phyloP scores from a whole-genome alignment of 202 grass and related monocot genomes.

The Saccharum hybrid region DNA sequence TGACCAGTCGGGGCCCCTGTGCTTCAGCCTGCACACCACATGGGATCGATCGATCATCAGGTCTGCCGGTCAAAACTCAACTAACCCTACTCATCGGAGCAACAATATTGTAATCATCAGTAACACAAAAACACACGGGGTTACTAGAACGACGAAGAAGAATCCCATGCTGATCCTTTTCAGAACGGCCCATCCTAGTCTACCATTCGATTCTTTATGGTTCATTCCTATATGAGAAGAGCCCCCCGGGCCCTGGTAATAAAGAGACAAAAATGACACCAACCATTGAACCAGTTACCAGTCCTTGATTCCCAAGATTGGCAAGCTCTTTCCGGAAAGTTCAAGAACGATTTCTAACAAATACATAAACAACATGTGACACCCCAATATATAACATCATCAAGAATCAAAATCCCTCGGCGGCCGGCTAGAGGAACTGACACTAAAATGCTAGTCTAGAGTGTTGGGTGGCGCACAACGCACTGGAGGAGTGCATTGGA shows the following conservation, averaged over 20 bases:
- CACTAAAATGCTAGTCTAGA: neutral
- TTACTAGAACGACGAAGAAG: neutral
- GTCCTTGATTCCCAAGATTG: neutral
- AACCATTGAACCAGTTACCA: constrained; percentile 1
- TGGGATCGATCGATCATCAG: neutral
- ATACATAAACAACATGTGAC: too few species aligned
- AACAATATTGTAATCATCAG: neutral
- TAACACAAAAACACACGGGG: neutral
- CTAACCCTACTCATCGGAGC: neutral
- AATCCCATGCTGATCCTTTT: neutral
- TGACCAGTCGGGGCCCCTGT: constrained; percentile 94
- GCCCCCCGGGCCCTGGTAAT: neutral
- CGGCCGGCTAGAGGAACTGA: neutral
- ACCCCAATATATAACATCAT: neutral
- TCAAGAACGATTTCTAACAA: neutral
- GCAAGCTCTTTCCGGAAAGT: constrained; percentile 11
- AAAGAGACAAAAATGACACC: neutral
- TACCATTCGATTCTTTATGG: constrained; percentile 35
- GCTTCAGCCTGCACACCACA: constrained; percentile 69
- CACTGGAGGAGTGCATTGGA: neutral
- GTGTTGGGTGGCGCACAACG: neutral
- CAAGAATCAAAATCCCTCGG: neutral
- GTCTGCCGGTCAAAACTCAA: neutral
- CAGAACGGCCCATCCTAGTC: constrained; percentile 1
- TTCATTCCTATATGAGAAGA: constrained; percentile 10